Base-by-base conservation (phyloP, 192 early-diverging fungal species). In the Cladochytrium replicatum region DNA sequence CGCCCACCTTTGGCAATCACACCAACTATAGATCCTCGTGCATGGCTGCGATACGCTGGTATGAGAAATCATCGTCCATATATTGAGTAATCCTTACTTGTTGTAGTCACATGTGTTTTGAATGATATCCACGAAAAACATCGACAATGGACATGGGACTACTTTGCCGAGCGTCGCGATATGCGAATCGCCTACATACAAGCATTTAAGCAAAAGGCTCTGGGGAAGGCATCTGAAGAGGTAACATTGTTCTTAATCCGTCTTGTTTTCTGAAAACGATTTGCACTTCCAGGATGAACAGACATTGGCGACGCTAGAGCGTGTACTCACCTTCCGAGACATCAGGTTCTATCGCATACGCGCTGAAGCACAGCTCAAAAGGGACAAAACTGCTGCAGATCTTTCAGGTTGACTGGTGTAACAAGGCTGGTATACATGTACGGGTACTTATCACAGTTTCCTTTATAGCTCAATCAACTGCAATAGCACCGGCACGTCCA, bases 41-140 rank as follows among this genome's bases (percentile, higher is more conserved):
- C 80, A 3, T 99, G 88, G 88, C 77, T 99, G 30, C 54, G 65
- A 27, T 72, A 66, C 53, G 68, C 69, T 27, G 74, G 67, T 63
- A 54, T 6, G 32, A 41, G 11, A 11, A 1, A 17, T 50, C 5
- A 26, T 5, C 22, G 24, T 6, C 44, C 6, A 26, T 25, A 46
- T 6, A 11, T 24, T 46, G 44, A 6, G 6, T 25, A 44, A n/a
- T 22, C 7, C n/a, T 4, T 58, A 45, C 2, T 38, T 42, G 2
- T 29, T 69, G 81, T 84, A 52, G 75, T 77, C 25, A 74, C 71
- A 31, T 84, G 84, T 26, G 79, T 99, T 13, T 60, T 88, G 2
- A 75, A 76, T 19, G 90, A 95, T 46, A 91, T 99, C 38, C 89
- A 87, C 46, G 91, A 94, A 38, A 66, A 77, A 32, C 80, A 89